phyloP scores from a whole-genome alignment of 306 rosid genomes.

The Corylus heterophylla region DNA sequence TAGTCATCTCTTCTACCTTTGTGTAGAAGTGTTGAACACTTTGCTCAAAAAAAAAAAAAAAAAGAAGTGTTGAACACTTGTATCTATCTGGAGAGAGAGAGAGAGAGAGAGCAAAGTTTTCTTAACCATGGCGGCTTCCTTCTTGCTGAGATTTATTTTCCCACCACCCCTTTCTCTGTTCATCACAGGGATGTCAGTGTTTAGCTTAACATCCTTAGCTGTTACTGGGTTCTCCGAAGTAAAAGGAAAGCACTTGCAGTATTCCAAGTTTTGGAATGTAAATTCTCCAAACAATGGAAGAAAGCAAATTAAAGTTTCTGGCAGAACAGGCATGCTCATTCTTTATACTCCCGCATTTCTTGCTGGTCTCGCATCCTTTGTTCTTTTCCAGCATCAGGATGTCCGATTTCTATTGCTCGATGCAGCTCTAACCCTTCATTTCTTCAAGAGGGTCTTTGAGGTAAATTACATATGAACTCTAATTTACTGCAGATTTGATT shows the following conservation, averaged over 20 bases:
- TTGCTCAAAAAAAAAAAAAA: too few species aligned
- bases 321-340: slow-evolving; percentile 23
- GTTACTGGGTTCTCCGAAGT: slow-evolving; percentile 44
- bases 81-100: too few species aligned
- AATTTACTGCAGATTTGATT: too few species aligned
- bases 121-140: slow-evolving; percentile 19
- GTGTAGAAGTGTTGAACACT: too few species aligned
- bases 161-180: slow-evolving; percentile 56
- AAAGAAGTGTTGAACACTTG: too few species aligned
- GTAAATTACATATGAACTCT: too few species aligned
- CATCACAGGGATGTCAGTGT: slow-evolving; percentile 46
- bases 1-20: too few species aligned
- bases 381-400: slow-evolving; percentile 32
- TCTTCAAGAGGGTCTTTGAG: slow-evolving; percentile 58
- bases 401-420: slow-evolving; percentile 47
- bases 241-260: slow-evolving; percentile 59
- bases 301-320: slow-evolving; percentile 34
- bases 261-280: slow-evolving; percentile 62
- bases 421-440: slow-evolving; percentile 63
- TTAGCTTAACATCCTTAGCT: slow-evolving; percentile 30
- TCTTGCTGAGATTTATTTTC: slow-evolving; percentile 30
- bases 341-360: slow-evolving; percentile 67
- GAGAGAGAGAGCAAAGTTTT: background rate
- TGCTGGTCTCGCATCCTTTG: slow-evolving; percentile 46
- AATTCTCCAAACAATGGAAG: background rate